phyloP scores from a whole-genome alignment of 441 rosid species.

The Syzygium malaccense region DNA sequence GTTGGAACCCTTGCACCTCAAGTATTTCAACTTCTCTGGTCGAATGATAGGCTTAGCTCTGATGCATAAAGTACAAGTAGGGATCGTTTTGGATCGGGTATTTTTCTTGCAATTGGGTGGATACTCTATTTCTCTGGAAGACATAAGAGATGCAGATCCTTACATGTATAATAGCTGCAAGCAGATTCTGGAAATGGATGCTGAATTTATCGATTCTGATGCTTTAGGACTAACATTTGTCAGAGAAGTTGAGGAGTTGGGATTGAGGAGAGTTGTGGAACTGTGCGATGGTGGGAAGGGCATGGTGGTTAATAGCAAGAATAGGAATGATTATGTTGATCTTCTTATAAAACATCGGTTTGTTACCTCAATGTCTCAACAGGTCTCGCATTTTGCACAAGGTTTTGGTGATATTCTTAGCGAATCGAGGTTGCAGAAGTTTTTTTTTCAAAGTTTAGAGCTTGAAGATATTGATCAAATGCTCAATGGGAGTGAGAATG shows the following conservation, averaged over 20 bases:
- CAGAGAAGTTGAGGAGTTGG: constrained; percentile 75
- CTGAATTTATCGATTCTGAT: constrained; percentile 63
- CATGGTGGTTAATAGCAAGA: constrained; percentile 63
- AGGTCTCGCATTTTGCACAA: constrained; percentile 45
- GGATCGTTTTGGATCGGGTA: constrained; percentile 75
- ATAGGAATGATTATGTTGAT: constrained; percentile 60
- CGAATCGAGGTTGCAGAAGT: constrained; percentile 10
- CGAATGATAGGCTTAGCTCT: constrained; percentile 81
- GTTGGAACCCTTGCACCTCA: constrained; percentile 79
- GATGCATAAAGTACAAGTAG: constrained; percentile 92
- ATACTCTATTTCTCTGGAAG: constrained; percentile 51
- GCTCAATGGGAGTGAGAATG: constrained; percentile 69
- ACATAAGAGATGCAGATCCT: constrained; percentile 76
- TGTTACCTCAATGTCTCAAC: constrained; percentile 53
- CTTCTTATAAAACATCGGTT: constrained; percentile 53
- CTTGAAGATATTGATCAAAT: constrained; percentile 80
- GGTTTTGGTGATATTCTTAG: constrained; percentile 71
- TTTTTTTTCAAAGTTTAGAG: constrained; percentile 60
- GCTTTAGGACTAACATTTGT: constrained; percentile 76
- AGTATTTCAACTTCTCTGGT: constrained; percentile 77
- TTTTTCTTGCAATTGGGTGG: constrained; percentile 81
- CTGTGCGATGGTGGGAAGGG: constrained; percentile 56
- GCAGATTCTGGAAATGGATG: constrained; percentile 82
- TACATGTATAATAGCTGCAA: constrained; percentile 70
- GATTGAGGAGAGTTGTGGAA: constrained; percentile 56